Conservation (phyloP, 352 stramenopile species). For the Phytopythium aichiense region DNA sequence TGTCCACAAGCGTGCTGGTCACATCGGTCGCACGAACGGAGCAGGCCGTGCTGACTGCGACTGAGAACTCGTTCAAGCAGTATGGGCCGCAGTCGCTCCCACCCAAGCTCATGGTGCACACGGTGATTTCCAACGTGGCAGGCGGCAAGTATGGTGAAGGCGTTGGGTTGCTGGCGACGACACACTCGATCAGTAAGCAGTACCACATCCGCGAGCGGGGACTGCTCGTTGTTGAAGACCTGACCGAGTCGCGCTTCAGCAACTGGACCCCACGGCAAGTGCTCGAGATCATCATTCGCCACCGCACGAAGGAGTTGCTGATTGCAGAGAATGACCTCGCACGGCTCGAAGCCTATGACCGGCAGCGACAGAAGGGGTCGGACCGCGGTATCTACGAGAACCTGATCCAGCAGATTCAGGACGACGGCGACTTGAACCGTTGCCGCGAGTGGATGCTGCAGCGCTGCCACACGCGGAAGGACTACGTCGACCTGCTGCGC, state of each 20-base stretch:
- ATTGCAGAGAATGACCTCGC: conserved; percentile 74
- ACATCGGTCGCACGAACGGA: conserved; percentile 60
- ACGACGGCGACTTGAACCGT: conserved; percentile 76
- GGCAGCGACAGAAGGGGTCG: conserved; percentile 69
- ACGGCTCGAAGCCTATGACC: conserved; percentile 73
- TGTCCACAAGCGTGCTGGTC: conserved; percentile 61
- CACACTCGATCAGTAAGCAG: conserved; percentile 75
- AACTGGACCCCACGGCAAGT: conserved; percentile 83
- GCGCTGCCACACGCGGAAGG: conserved; percentile 55
- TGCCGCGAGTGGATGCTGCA: conserved; percentile 85
- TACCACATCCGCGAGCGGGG: conserved; percentile 85
- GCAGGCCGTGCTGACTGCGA: conserved; percentile 50
- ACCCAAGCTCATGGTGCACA: conserved; percentile 75
- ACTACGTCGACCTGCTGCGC: conserved; percentile 68
- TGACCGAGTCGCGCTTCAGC: conserved; percentile 80
- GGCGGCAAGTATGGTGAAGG: conserved; percentile 61
- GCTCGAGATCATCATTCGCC: conserved; percentile 73
- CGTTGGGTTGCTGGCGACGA: conserved; percentile 36
- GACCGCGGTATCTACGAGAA: conserved; percentile 86
- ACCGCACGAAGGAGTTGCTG: conserved; percentile 70
- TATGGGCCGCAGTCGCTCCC: conserved; percentile 45
- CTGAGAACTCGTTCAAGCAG: conserved; percentile 75
- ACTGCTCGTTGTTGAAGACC: conserved; percentile 75
- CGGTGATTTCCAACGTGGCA: conserved; percentile 66
- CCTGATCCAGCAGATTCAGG: conserved; percentile 86